Evolutionary conservation across 2,329 filamentous ascomycete genomes (phyloP), one percentile per base, ranked within the genome.

Genomic region (Aspergillus melleus): DNA sequence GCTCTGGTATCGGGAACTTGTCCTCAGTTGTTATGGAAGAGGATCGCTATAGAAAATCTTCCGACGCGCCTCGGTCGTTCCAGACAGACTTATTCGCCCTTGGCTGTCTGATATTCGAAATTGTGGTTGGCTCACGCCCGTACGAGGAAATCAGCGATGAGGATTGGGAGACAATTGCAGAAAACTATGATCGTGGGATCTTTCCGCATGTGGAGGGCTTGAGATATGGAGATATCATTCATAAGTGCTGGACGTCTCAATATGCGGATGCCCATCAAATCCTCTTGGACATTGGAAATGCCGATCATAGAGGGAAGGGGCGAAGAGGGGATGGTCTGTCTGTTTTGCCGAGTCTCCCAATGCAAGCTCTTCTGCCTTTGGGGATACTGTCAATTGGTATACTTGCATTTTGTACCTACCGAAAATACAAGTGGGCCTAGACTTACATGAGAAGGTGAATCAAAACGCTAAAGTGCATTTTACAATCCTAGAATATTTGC

Each of bases 321-420:
- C 11, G 16, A 47, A 54, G 36, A 46, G 36, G 20, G 19, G 22
- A 54, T 46, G n/a, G 16, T 8, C 39, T 46, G 42, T 54, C 19
- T 19, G 20, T n/a, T 54, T 24, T 54, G 36, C 30, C 26, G 14
- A 46, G 29, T 20, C 39, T 26, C 52, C 52, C 52, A 26, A 39
- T 29, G 19, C 52, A 24, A 16, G 52, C 52, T 14, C 52, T 47
- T 54, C 10, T 54, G n/a, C 52, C 39, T 11, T 39, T 54, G 16
- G 52, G 52, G 39, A 32, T 54, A 24, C 16, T 54, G 52, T 16
- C 52, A 26, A 47, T 24, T 46, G 32, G 36, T 46, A 26, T 54
- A 29, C 39, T 54, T 54, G 52, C 39, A 39, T 46, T 46, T 54
- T 54, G 22, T 54, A 54, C 39, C 29, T 46, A 29, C 52, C 52